Evolutionary conservation across 2,329 filamentous ascomycete species (phyloP), one percentile per base, ranked within the genome.

Genomic region (Daldinia sp.): DNA sequence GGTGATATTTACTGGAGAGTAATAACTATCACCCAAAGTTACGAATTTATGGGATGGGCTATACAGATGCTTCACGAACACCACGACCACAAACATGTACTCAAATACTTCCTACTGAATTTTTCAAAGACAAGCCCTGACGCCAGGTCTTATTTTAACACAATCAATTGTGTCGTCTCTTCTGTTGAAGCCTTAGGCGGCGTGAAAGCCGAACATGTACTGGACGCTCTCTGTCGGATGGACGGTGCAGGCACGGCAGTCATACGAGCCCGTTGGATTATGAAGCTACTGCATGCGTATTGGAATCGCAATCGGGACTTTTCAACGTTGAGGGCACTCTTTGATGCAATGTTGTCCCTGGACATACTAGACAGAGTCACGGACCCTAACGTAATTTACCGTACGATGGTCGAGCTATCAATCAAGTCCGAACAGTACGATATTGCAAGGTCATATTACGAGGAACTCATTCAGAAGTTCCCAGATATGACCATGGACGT

Each of bases 401-500:
- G 80, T 23, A 72, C 78, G 44, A 81, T 84, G 79, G 70, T 82
- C 4, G 80, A 84, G 63, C 74, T 83, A 30, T 75, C 81, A 0
- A 71, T 83, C 10, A 78, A 80, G 57, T 79, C 81, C 1, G 79
- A 72, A 6, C 68, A 81, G 23, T 50, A 74, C 23, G 64, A 64
- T 13, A 68, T 75, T n/a, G 80, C 81, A n/a, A 69, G 75, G 28
- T 66, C 60, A 0, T 79, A 79, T 37, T 75, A 78, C 13, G 62
- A 74, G 1, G 68, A 74, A n/a, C 71, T 79, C 6, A 62, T 78
- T 1, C 51, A 63, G 1, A 58, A 73, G 6, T 68, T 78, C 23
- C 76, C 79, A 1, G 39, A 67, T 0, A 73, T 79, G 44, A 66
- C 67, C 4, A 67, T 64, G 1, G 77, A 83, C 53, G 71, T 81